Conservation (phyloP, 257 asterid genomes). For the Verbena officinalis region DNA sequence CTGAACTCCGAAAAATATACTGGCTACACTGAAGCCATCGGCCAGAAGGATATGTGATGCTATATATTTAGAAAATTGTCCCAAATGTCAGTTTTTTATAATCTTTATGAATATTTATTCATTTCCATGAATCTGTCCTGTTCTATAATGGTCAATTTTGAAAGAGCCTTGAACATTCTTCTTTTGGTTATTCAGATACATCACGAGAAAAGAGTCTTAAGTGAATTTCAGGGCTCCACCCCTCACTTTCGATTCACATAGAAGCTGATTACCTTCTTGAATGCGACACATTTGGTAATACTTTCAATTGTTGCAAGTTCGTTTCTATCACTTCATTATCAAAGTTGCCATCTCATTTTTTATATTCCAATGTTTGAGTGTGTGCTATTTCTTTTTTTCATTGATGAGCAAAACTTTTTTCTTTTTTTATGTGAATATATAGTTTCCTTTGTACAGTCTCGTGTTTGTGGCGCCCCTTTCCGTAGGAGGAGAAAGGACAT, state of each 20-base stretch:
- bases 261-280: slow-evolving; percentile 87
- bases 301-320: too few species aligned
- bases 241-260: slow-evolving; percentile 89
- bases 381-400: too few species aligned
- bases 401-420: too few species aligned
- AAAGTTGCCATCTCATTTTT: too few species aligned
- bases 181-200: slow-evolving; percentile 59
- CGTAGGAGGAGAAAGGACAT: too few species aligned
- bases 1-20: slow-evolving; percentile 92
- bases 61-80: slow-evolving; percentile 86
- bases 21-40: slow-evolving; percentile 88
- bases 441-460: too few species aligned
- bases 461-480: too few species aligned
- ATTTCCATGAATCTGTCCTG: slow-evolving; percentile 13
- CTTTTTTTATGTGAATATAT: too few species aligned
- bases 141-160: slow-evolving; percentile 13
- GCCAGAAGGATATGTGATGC: slow-evolving; percentile 98
- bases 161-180: slow-evolving; percentile 20
- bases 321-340: too few species aligned
- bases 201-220: slow-evolving; percentile 85
- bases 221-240: slow-evolving; percentile 90
- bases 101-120: slow-evolving; percentile 19
- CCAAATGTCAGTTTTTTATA: slow-evolving; percentile 68
- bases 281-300: slow-evolving; percentile 74
- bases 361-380: too few species aligned